phyloP scores from a whole-genome alignment of 1,284 basidiomycete genomes.

The Rhodotorula sp. region DNA sequence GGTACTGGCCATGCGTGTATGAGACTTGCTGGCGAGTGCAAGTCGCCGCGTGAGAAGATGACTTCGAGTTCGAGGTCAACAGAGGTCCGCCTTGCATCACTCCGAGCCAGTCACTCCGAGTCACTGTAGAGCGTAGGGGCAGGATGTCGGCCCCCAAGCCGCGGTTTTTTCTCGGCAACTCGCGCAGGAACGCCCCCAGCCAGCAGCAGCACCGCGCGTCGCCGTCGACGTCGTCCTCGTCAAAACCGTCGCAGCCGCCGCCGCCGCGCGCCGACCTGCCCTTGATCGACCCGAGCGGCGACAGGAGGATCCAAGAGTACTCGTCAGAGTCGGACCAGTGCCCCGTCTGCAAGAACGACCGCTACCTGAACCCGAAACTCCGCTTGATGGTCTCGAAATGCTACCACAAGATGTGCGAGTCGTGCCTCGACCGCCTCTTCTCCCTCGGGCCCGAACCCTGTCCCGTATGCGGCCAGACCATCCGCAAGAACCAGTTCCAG shows the following conservation, averaged over 20 bases:
- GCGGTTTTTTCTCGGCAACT: slow-evolving; percentile 36
- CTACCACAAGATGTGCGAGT: slow-evolving; percentile 98
- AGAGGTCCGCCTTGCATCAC: not conserved
- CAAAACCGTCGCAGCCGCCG: not conserved
- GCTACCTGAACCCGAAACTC: slow-evolving; percentile 91
- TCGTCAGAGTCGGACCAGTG: slow-evolving; percentile 73
- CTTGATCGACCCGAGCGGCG: slow-evolving; percentile 15
- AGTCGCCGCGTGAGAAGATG: no score
- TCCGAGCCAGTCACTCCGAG: no score
- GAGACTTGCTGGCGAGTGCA: no score
- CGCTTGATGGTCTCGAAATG: slow-evolving; percentile 84
- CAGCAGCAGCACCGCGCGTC: not conserved
- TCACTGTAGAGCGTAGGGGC: no score
- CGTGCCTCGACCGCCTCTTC: slow-evolving; percentile 94
- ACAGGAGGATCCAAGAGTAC: slow-evolving; percentile 18
- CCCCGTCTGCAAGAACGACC: slow-evolving; percentile 94
- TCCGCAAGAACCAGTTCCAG: slow-evolving; percentile 89
- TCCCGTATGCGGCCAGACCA: slow-evolving; percentile 84
- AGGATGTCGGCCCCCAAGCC: slow-evolving; percentile 19
- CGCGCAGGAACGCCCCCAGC: not conserved
- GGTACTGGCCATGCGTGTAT: no score
- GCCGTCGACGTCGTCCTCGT: not conserved
- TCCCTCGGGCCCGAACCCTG: slow-evolving; percentile 95
- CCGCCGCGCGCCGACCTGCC: slow-evolving; percentile 15
- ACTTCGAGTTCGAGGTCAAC: no score